Base-by-base conservation (phyloP, 2,329 filamentous ascomycete genomes). In the Tothia fuscella region DNA sequence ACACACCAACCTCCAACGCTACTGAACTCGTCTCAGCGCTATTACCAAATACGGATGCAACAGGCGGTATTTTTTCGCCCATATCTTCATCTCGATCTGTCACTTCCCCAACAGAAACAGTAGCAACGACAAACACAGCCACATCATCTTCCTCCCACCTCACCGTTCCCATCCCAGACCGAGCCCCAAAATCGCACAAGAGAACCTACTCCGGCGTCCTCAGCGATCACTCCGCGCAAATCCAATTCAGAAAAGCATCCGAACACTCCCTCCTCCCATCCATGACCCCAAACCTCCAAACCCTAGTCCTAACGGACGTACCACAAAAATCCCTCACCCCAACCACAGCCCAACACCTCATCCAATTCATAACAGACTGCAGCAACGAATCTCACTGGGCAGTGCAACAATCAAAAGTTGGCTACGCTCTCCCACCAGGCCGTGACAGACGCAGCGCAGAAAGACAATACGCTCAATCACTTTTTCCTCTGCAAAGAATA, bases 401-500 rank as follows among this genome's bases (percentile, higher is more conserved):
- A 16, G 63, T 57, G 4, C 61, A 71, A 10, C 65, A 70, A 49
- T 72, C 74, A 3, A 59, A 57, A 26, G 65, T 68, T n/a, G 71
- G 74, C 39, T 78, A 77, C 49, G 66, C 68, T 1, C 59, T 77
- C 3, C 72, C 74, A n/a, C 73, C 74, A 2, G 74, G 73, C 2
- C 63, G 67, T 34, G 64, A 63, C 46, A 66, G 71, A 6, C 58
- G 61, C 6, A 56, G 60, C 29, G 66, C 70, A 7, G 66, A 71
- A 48, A 57, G 61, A 32, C 63, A 70, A 45, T 63, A 66, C 17
- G 65, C 69, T 2, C 58, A 66, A 21, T 65, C 64, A 22, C 59
- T 73, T 2, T 78, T 79, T 49, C 70, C 70, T 1, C 56, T 78
- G 13, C 61, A 62, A 26, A 64, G 65, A n/a, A 60, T 79, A 16